Conservation (phyloP, 768 basidiomycete species). For the Lactarius quietus region DNA sequence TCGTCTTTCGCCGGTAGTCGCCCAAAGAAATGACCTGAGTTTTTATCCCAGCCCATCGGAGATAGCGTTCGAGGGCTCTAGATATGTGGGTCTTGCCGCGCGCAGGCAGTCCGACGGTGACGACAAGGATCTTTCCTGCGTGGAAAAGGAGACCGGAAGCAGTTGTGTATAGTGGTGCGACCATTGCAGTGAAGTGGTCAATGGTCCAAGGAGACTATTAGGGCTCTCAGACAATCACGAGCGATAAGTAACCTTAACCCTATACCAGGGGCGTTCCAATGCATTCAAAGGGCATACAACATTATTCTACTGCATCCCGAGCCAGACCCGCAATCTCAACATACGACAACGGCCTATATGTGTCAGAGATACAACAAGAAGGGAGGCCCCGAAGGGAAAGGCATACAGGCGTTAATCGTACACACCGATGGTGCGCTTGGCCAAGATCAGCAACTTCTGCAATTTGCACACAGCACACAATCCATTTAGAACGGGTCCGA, state of each 20-base stretch:
- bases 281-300: background rate
- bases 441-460: slow-evolving; percentile 9
- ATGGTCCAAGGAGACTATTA: too few species aligned
- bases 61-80: slow-evolving; percentile 91
- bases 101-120: slow-evolving; percentile 91
- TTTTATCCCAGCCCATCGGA: slow-evolving; percentile 97
- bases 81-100: slow-evolving; percentile 97
- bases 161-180: slow-evolving; percentile 94
- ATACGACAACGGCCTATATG: background rate
- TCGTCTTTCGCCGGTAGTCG: slow-evolving; percentile 85
- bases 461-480: slow-evolving; percentile 8
- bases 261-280: slow-evolving; percentile 3
- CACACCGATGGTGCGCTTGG: slow-evolving; percentile 9
- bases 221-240: background rate
- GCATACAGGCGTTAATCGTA: background rate
- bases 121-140: slow-evolving; percentile 91
- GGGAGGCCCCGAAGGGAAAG: background rate
- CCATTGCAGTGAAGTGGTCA: slow-evolving; percentile 47
- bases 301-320: slow-evolving; percentile 10
- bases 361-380: slow-evolving; percentile 7
- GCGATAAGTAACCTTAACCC: slow-evolving; percentile 10
- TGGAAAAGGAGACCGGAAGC: slow-evolving; percentile 83
- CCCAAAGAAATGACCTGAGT: slow-evolving; percentile 93
- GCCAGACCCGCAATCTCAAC: slow-evolving; percentile 2
- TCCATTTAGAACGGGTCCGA: background rate